Base-by-base conservation (phyloP, 83 land plant species). In the Isoetes engelmannii region DNA sequence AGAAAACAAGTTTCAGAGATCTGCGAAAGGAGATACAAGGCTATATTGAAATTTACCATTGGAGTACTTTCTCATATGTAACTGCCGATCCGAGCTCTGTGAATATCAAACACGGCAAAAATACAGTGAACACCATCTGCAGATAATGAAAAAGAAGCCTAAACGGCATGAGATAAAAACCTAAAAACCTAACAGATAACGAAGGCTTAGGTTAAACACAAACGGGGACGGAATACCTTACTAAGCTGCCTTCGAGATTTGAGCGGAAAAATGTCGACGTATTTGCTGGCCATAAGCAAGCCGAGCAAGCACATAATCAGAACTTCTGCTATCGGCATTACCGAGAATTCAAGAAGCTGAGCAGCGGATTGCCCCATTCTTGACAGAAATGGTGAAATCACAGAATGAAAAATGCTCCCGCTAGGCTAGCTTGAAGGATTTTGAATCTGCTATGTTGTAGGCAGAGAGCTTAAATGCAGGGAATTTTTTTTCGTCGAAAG, bases 31-130 rank as follows among this genome's bases (percentile, higher is more conserved):
- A 28, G 37, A 28, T 28, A 2, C 37, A 28, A 28, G 37, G 0
- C 37, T 28, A 0, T 2, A 28, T 28, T 28, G 37, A 28, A 28
- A 65, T 44, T 44, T 45, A 70, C 72, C 72, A 70, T 70, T 70
- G 65, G n/a, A 59, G 69, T 65, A 70, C 45, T 21, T 70, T 70
- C 17, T 70, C 65, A 12, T 58, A 44, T 12, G 72, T 70, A 15
- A 70, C 47, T 42, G 68, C 72, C 5, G 72, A 59, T 5, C 72
- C 72, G 43, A 70, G 72, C 47, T 70, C 50, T 41, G 72, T 70
- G 72, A 70, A 59, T 5, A 70, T 70, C 13, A 70, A 59, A 44
- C 68, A 60, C 4, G 72, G 72, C 17, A 70, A 7, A 44, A 70
- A 70, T 44, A 70, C 7, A 21, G 59, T 12, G 48, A 70, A 70